Conservation (phyloP, 768 basidiomycete genomes). For the Boletus barrowsii region DNA sequence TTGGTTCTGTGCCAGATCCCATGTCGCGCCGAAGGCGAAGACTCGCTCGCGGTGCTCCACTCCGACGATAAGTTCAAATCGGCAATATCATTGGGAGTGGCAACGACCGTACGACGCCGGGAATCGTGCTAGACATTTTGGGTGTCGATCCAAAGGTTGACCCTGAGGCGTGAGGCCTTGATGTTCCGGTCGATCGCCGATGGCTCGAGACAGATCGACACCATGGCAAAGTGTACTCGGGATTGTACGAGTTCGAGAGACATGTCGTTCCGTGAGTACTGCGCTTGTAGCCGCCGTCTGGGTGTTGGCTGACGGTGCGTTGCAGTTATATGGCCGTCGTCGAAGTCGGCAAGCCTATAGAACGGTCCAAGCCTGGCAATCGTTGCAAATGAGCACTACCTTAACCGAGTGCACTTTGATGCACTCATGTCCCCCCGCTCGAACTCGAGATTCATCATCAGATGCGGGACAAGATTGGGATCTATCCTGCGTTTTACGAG, state of each 20-base stretch:
- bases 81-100: constrained; percentile 95
- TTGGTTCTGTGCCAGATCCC: constrained; percentile 91
- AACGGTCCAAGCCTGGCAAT: constrained; percentile 90
- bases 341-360: constrained; percentile 93
- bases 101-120: constrained; percentile 88
- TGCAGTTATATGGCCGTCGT: constrained; percentile 84
- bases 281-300: not conserved
- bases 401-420: constrained; percentile 51
- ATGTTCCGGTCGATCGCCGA: constrained; percentile 92
- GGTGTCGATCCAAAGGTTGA: constrained; percentile 88
- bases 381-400: constrained; percentile 92
- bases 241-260: constrained; percentile 90
- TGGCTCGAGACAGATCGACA: constrained; percentile 80
- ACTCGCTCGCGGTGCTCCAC: constrained; percentile 83
- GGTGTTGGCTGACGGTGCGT: not conserved
- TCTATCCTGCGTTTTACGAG: no score
- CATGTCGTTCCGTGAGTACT: constrained; percentile 36
- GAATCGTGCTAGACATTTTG: constrained; percentile 89
- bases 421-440: no score
- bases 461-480: no score
- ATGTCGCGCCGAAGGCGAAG: constrained; percentile 95
- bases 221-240: constrained; percentile 94
- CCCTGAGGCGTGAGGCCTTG: constrained; percentile 66
- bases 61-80: constrained; percentile 94
- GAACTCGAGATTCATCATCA: no score